Base-by-base conservation (phyloP, 2,329 filamentous ascomycete genomes). In the Aphanoascus verrucosus region DNA sequence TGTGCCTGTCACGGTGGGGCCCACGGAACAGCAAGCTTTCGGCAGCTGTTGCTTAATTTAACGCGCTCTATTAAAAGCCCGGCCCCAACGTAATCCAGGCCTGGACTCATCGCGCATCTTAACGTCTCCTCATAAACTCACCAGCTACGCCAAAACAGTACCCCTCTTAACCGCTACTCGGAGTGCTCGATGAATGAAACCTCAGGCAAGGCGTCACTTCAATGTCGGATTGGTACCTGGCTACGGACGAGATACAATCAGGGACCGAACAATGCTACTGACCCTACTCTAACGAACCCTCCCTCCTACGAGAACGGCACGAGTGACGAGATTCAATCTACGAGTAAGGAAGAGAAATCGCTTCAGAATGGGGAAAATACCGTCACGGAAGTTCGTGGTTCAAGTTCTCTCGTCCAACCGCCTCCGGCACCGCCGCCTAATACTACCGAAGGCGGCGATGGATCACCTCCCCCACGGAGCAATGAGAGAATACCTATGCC, bases 131-230 rank as follows among this genome's bases (percentile, higher is more conserved):
- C 19, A 15, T 17, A 19, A 19, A 41, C 46, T 32, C 46, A 49
- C 40, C 37, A 49, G 28, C 17, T 23, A 44, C 32, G 20, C 35
- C 11, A 3, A 49, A 14, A 14, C n/a, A 12, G 35, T n/a, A 20
- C 14, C n/a, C 34, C 32, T 2, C 17, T 17, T 15, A 37, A 2
- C 14, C 15, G 32, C 20, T 19, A 17, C n/a, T 42, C 20, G 20
- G 28, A 53, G 37, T 41, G 32, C 20, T 42, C 44, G 51, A 53
- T 53, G 51, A 47, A 42, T 38, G 43, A 53, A 31, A 15, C 51
- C 31, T 35, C 37, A 42, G 44, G 23, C 43, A 34, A 44, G 32
- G 23, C 43, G 44, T 44, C 43, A 20, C 44, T 37, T 48, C 44
- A 42, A 14, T 19, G 45, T 42, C 37, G 28, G 17, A 48, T 53